Evolutionary conservation across 2,329 filamentous ascomycete species (phyloP), one percentile per base, ranked within the genome.

Genomic region (Phaeophleospora eucalypticola): DNA sequence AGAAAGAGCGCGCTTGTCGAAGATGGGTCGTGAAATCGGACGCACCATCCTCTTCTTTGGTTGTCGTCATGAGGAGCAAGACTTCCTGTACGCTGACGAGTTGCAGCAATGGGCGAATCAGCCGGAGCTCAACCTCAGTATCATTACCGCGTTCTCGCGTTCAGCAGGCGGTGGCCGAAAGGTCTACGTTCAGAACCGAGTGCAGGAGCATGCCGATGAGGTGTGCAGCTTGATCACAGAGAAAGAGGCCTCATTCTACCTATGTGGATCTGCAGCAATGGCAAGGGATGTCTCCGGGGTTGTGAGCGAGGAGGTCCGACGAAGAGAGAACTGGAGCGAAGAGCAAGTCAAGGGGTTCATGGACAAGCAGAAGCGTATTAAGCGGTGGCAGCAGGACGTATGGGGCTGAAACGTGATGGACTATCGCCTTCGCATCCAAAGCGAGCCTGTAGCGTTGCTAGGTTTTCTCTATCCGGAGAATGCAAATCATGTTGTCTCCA

Each of bases 271-370:
- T 29, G 68, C 69, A 4, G 58, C 71, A 66, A 63, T 63, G 59
- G 60, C 74, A 2, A 68, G 72, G 35, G 72, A 74, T 39, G 71
- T 72, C 1, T 65, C 67, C 10, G 65, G 61, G 17, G 63, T 52
- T 6, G 45, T 52, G 12, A 48, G 53, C 3, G 38, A 43, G 16
- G 42, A 48, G 14, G 37, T 59, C 16, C 41, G 41, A 18, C 20
- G 43, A 18, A 47, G 48, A 14, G 19, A 49, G 21, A 41, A 43
- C 3, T 52, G 48, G 53, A 41, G 18, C 32, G 56, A 55, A 17
- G 49, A 53, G 20, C 18, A 53, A 35, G 17, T 52, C 36, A 54
- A 50, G 35, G 43, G 32, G 7, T 58, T 54, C 39, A 46, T 48
- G 17, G 54, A 61, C 17, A 50, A 49, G 49, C 51, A 58, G 46